Percentiles rank a stretch among this genome's conserved stretches.
These are phyloP conservation scores for Geotrichum reessii DNA, from an alignment of 1,139 yeast species.

Conservation along the genomic window DNA sequence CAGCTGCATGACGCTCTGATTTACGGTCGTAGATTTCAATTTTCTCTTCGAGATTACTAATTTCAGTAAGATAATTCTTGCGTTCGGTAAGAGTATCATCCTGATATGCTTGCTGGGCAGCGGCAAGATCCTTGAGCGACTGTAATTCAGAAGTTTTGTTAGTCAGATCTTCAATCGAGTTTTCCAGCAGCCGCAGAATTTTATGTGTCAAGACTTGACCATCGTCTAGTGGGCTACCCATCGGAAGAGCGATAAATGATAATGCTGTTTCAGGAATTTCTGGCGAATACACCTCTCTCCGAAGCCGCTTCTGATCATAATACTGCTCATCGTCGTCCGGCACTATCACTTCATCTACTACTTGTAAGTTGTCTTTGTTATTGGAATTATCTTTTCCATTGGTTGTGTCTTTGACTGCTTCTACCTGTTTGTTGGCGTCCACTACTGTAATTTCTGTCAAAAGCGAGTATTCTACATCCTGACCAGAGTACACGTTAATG, in stretches of 20 bases:
- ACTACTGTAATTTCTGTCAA: conserved; percentile 61
- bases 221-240: conserved; percentile 44
- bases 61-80: conserved; percentile 34
- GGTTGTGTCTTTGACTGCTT: conserved; percentile 25
- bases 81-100: conserved; percentile 36
- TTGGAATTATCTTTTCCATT: conserved; percentile 34
- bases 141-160: conserved; percentile 32
- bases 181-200: conserved; percentile 39
- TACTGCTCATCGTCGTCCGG: conserved; percentile 31
- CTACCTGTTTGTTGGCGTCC: not conserved
- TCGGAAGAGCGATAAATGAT: conserved; percentile 15
- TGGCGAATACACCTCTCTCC: conserved; percentile 43
- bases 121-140: conserved; percentile 33
- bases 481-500: conserved; percentile 56
- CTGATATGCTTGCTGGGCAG: conserved; percentile 28
- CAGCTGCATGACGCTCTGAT: conserved; percentile 24
- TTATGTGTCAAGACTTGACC: conserved; percentile 46
- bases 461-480: conserved; percentile 74
- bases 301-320: conserved; percentile 60
- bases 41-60: conserved; percentile 27
- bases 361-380: conserved; percentile 2
- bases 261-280: conserved; percentile 19
- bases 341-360: conserved; percentile 1
- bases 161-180: conserved; percentile 23
- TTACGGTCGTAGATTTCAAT: conserved; percentile 28